Evolutionary conservation across 176 grass and related monocot species (phyloP), one percentile per base, ranked within the genome.

Genomic region (Eragrostis nindensis): DNA sequence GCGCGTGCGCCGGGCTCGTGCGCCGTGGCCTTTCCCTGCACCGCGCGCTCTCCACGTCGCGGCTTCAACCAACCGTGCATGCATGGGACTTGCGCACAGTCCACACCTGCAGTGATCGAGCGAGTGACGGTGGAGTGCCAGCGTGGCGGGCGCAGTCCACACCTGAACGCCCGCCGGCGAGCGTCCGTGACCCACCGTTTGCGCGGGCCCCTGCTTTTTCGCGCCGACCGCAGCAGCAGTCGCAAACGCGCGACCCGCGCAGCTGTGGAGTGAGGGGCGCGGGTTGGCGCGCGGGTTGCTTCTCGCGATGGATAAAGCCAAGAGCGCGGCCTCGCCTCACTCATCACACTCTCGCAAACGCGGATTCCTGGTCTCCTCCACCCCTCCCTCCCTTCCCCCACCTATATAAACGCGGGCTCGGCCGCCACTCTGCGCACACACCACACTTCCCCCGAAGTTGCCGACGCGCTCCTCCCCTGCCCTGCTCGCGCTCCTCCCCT

Each of bases 241-340:
- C 3, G 7, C 2, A 11, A 6, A 24, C 2, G 7, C 3, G n/a
- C 1, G n/a, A 25, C 44, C 8, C 5, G 44, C 44, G 1, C 8
- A 46, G 44, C 1, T 3, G 55, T 24, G 21, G 8, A 8, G 53
- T 11, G 21, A 25, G 2, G 22, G 5, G 22, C 3, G 22, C 1
- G 49, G 18, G 3, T 1, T 15, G 18, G 49, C 6, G 49, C 1
- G 5, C 15, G 5, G 41, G 46, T 79, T 87, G 47, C 85, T 52
- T 87, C 32, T 11, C 9, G 17, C 64, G 16, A 45, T 82, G 56
- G 64, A 8, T 53, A 82, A 81, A 32, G 18, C 32, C 7, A 19
- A 17, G 70, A 8, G 45, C 22, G 66, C 18, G 61, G 4, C 55
- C 22, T 36, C 32, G 4, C 32, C n/a, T n/a, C n/a, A n/a, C n/a